Base-by-base conservation (phyloP, 768 basidiomycete genomes). In the Tylopilus balloui region DNA sequence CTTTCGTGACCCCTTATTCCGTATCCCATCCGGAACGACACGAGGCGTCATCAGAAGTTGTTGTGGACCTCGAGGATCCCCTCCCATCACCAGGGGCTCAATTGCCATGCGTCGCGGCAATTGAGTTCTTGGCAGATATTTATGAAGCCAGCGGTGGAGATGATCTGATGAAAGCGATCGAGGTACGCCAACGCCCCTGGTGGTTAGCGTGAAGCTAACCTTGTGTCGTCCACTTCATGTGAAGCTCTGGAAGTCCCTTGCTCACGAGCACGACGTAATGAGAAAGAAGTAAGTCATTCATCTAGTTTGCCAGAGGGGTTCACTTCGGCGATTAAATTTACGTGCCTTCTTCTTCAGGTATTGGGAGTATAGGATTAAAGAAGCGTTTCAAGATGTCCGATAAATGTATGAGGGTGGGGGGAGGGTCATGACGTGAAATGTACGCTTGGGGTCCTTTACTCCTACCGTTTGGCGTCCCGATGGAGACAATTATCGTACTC, bases 101-200 rank as follows among this genome's bases (percentile, higher is more conserved):
- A 34, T 69, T 95, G 8, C 92, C 93, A 3, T 86, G 87, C 48
- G 72, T 78, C 6, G 74, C 82, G 19, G 93, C 93, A 9, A 71
- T 94, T 40, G 92, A 95, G 65, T 91, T 93, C 66, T 55, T 92
- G 53, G 92, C 91, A 1, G 90, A 94, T 60, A 74, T 83, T 2
- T 75, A 81, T 58, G 85, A 86, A 69, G 73, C 31, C 29, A 74
- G 75, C 45, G 81, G 77, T n/a, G 73, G 74, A 24, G 73, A 75
- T 11, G 69, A 68, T 34, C 59, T 77, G 0, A 47, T 69, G 47
- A 75, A 73, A 58, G 82, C 80, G 3, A 69, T 69, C 11, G 72
- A 78, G 72, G 80, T 84, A 53, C 48, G 63, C 58, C 8, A 20
- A 15, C 28, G 8, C 35, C n/a, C 17, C 42, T 34, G 27, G 28